These are phyloP conservation scores for Pezicula neosporulosa DNA, from an alignment of 2,329 filamentous ascomycete genomes.

Conservation along the genomic window DNA sequence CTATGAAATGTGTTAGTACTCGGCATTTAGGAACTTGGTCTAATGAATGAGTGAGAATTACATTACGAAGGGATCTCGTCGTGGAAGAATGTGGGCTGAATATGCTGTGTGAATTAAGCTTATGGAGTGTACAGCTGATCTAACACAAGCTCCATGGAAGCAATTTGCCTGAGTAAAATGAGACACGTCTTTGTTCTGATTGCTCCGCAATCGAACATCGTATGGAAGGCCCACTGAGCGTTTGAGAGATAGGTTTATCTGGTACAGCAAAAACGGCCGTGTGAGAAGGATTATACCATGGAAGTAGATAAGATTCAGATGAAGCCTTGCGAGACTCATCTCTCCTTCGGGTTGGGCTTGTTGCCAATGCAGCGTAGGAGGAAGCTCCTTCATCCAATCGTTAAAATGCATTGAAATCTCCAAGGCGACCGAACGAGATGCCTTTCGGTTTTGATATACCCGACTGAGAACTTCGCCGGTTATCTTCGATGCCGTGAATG, in stretches of 20 bases:
- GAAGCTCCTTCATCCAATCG: constrained; percentile 45
- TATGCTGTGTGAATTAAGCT: constrained; percentile 40
- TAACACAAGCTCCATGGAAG: constrained; percentile 46
- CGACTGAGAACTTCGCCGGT: constrained; percentile 9
- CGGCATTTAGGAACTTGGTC: background rate
- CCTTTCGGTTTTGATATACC: constrained; percentile 42
- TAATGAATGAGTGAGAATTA: constrained; percentile 30
- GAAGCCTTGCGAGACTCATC: constrained; percentile 55
- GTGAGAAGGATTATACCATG: constrained; percentile 61
- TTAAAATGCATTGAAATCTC: constrained; percentile 52
- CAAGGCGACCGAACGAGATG: constrained; percentile 39
- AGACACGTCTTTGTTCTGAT: constrained; percentile 30
- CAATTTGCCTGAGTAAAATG: constrained; percentile 23
- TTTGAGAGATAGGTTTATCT: constrained; percentile 5
- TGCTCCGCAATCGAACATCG: constrained; percentile 24
- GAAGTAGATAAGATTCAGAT: constrained; percentile 57
- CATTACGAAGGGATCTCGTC: constrained; percentile 52
- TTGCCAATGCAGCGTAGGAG: constrained; percentile 45
- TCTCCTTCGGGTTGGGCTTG: constrained; percentile 33
- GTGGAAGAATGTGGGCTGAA: constrained; percentile 41
- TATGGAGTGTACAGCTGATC: constrained; percentile 45
- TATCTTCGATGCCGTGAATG: constrained; percentile 9
- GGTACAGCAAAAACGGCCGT: constrained; percentile 54
- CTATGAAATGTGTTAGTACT: constrained; percentile 27
- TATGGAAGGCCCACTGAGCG: background rate